A percentile compares a stretch with the other conserved stretches of the same genome.
Conservation (phyloP, 2,329 filamentous ascomycete genomes). For the Pseudopithomyces chartarum region DNA sequence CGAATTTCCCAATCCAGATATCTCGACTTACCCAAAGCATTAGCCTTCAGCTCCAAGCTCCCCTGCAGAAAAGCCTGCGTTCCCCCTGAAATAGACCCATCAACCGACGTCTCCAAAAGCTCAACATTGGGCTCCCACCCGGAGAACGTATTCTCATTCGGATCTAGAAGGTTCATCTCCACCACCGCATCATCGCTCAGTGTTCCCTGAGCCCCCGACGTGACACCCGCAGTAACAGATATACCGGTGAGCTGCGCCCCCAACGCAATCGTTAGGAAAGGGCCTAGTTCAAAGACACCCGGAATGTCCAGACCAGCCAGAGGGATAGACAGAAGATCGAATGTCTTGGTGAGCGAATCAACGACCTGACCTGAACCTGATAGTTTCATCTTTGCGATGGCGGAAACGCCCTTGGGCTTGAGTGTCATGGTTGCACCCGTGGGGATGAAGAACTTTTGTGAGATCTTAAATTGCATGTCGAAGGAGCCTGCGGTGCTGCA, state of each 20-base stretch:
- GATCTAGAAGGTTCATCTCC: constrained; percentile 22
- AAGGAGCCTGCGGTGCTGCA: constrained; percentile 27
- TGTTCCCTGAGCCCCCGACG: constrained; percentile 15
- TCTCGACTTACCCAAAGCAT: constrained; percentile 12
- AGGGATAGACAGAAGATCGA: constrained; percentile 20
- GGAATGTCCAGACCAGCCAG: constrained; percentile 23
- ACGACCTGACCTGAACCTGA: constrained; percentile 15
- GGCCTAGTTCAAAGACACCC: constrained; percentile 26
- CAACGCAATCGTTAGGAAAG: constrained; percentile 21
- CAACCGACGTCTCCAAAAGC: constrained; percentile 14
- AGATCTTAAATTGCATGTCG: constrained; percentile 25
- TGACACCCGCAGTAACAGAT: constrained; percentile 14
- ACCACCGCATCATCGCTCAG: constrained; percentile 20
- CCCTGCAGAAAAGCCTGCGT: constrained; percentile 18
- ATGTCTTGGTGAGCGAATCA: constrained; percentile 16
- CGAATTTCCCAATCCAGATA: background rate
- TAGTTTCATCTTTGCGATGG: constrained; percentile 21
- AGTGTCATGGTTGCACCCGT: constrained; percentile 23
- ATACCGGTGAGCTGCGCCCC: constrained; percentile 19
- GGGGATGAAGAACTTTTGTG: constrained; percentile 21
- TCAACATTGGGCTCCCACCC: constrained; percentile 22
- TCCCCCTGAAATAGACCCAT: constrained; percentile 18
- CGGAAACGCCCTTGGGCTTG: constrained; percentile 22
- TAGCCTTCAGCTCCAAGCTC: constrained; percentile 19
- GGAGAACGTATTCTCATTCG: constrained; percentile 20